A percentile compares a stretch with the other conserved stretches of the same genome.
phyloP scores from a whole-genome alignment of 2,329 filamentous ascomycete genomes.

The Taxawa tesnikishii region DNA sequence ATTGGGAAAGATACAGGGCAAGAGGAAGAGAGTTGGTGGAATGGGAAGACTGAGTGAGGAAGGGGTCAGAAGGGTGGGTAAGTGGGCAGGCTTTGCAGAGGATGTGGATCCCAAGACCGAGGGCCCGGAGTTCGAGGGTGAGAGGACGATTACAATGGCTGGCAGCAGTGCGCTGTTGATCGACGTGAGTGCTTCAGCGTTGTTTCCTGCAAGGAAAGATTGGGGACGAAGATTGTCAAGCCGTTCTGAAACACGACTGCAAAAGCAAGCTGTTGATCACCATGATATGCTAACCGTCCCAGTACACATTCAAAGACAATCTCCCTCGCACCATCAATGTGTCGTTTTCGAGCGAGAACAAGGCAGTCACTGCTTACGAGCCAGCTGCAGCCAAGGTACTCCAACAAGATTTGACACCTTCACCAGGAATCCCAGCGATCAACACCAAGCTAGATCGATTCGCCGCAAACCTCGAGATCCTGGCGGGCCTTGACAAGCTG shows the following conservation, averaged over 20 bases:
- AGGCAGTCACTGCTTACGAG: slow-evolving; percentile 47
- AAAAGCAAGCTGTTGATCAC: too few relatives aligned
- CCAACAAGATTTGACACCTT: slow-evolving; percentile 49
- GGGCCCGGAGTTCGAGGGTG: slow-evolving; percentile 14
- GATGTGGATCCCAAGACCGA: slow-evolving; percentile 14
- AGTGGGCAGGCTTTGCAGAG: slow-evolving; percentile 50
- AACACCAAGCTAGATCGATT: slow-evolving; percentile 62
- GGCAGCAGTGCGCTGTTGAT: slow-evolving; percentile 20
- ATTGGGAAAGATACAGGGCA: slow-evolving; percentile 24
- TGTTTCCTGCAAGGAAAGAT: too few relatives aligned
- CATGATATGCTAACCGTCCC: too few relatives aligned
- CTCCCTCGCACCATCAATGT: slow-evolving; percentile 44
- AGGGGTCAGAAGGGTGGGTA: slow-evolving; percentile 59
- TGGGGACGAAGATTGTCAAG: too few relatives aligned
- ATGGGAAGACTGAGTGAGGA: slow-evolving; percentile 63
- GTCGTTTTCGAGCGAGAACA: slow-evolving; percentile 47
- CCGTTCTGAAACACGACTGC: slow-evolving; percentile 2
- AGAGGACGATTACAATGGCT: slow-evolving; percentile 23
- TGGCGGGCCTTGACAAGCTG: slow-evolving; percentile 59
- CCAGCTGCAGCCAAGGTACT: slow-evolving; percentile 54
- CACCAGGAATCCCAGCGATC: slow-evolving; percentile 48
- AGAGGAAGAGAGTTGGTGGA: slow-evolving; percentile 47
- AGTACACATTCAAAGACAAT: slow-evolving; percentile 15
- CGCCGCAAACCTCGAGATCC: slow-evolving; percentile 55
- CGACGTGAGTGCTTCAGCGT: slow-evolving; percentile 11